Evolutionary conservation across 2,329 filamentous ascomycete genomes (phyloP), one percentile per base, ranked within the genome.

Genomic region (Trichoderma aggressivum): DNA sequence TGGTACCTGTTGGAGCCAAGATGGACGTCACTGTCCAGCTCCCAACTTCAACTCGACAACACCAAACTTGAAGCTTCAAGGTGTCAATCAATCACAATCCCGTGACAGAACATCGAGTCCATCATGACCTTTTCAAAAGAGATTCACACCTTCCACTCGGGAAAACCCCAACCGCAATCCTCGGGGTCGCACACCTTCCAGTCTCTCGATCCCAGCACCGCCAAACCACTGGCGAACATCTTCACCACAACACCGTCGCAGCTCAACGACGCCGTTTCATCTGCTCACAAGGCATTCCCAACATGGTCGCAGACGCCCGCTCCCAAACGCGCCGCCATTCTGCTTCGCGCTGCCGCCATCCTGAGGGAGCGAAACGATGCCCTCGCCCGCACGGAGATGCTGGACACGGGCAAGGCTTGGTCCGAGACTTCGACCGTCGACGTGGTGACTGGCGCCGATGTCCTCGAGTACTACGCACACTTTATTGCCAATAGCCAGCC

Each of bases 351-450:
- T 3, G 93, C 92, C 21, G 82, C 88, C 60, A 82, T 97, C 16
- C 86, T 97, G 14, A 91, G 93, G 60, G 83, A 89, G 74, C 89
- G 90, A 74, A 97, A 97, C 80, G 92, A 97, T 77, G 89, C 90
- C 70, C 90, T 97, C 55, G 94, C 94, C 64, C 86, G 86, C 70
- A 84, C 93, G 70, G 94, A 97, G 83, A 97, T 93, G 2, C 85
- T 91, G 77, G 94, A 97, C 80, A 97, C 94, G 0, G 94, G 94
- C 78, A 97, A 97, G 81, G 89, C 94, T 8, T 95, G 88, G 81
- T 91, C 91, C 4, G 94, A 97, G 82, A 97, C 94, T 3, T 92
- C 91, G 67, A 90, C 91, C 0, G 93, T 97, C 32, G 94, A 97
- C 78, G 86, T 97, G 26, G 87, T 91, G 55, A 96, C 93, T 0